These are phyloP conservation scores for Globisporangium paddicum DNA, from an alignment of 352 stramenopile genomes.

Conservation along the genomic window DNA sequence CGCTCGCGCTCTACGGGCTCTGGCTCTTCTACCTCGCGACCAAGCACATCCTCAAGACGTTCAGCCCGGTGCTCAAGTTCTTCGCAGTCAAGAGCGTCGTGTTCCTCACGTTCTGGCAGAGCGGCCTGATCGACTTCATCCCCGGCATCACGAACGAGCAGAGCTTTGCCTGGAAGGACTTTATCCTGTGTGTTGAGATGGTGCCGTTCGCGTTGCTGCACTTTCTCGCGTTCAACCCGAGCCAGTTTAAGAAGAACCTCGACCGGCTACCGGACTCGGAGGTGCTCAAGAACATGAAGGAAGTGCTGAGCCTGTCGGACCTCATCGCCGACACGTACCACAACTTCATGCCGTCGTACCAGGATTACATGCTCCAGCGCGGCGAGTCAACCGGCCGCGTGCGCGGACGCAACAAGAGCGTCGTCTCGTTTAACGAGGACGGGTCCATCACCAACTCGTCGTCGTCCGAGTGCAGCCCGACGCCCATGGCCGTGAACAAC, in stretches of 20 bases:
- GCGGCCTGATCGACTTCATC: constrained; percentile 77
- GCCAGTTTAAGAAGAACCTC: constrained; percentile 79
- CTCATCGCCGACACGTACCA: constrained; percentile 81
- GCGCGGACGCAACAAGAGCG: constrained; percentile 27
- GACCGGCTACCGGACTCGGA: constrained; percentile 68
- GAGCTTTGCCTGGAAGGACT: constrained; percentile 88
- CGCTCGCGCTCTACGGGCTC: constrained; percentile 85
- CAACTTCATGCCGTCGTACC: constrained; percentile 86
- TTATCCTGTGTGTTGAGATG: constrained; percentile 89
- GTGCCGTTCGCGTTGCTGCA: constrained; percentile 79
- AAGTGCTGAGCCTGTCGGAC: constrained; percentile 77
- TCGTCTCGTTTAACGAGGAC: constrained; percentile 41
- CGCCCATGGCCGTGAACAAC: constrained; percentile 52
- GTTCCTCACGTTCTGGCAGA: constrained; percentile 93
- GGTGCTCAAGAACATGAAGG: constrained; percentile 88
- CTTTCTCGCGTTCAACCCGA: constrained; percentile 74
- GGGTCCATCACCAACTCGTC: constrained; percentile 28
- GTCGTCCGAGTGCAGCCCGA: constrained; percentile 45
- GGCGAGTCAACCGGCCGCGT: constrained; percentile 40
- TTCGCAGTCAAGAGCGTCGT: constrained; percentile 91
- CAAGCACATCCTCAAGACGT: constrained; percentile 78
- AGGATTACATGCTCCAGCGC: constrained; percentile 82
- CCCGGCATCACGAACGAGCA: constrained; percentile 83
- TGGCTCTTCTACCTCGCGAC: constrained; percentile 90
- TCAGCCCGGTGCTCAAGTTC: constrained; percentile 91